Evolutionary conservation across 163 green algal species (phyloP), one percentile per base, ranked within the genome.

Genomic region (Chloromonas sp.): DNA sequence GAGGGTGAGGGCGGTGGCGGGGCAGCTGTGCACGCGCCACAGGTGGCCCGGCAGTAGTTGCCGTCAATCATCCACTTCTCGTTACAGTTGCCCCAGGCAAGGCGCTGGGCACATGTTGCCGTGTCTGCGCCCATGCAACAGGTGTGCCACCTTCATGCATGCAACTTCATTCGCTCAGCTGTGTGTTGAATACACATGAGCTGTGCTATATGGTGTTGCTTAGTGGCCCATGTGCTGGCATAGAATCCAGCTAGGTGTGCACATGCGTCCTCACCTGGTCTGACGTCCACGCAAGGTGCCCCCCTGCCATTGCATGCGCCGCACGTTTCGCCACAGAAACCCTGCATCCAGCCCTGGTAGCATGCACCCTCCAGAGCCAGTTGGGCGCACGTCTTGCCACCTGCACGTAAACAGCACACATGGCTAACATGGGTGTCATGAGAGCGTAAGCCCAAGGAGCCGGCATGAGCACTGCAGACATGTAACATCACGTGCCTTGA

Each of bases 21-120:
- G 66, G 11, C 5, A 11, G 66, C 81, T 1, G 81, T 76, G 81
- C 85, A 87, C 2, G 74, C 14, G 1, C 85, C 81, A 60, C 85
- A 87, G 0, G 71, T 78, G 14, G 85, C 85, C 14, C 15, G 2
- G 85, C 85, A 87, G 60, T 66, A 87, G 85, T 79, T 82, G 71
- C 78, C 81, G 36, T 57, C 3, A n/a, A 36, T 61, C 85, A 87
- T 85, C 85, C 81, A 85, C 5, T 70, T 58, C 80, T 87, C 70
- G 0, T 57, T 74, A 78, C 85, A 88, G 66, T 84, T 86, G 58
- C 85, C 85, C 11, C 3, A 78, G 3, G 82, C 70, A 5, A 71
- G 78, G 11, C 82, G 70, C 78, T 88, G 85, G 8, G 78, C 78
- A 71, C 85, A 88, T 14, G 82, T 84, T 60, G 79, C 58, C 2